Evolutionary conservation across 306 rosid species (phyloP).

Genomic region (Citrullus mucosospermus): DNA sequence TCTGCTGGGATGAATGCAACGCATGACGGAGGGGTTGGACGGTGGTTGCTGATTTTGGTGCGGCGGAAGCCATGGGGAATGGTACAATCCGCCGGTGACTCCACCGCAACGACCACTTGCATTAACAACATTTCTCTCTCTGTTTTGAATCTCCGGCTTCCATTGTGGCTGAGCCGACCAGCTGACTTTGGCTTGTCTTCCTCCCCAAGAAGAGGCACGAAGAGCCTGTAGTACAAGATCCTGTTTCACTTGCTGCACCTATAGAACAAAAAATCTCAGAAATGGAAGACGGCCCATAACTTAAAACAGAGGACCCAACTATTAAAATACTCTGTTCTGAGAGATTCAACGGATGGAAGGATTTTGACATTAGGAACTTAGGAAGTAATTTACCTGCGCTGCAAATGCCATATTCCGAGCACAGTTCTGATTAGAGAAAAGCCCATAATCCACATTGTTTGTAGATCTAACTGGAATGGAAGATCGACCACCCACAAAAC

Average conservation of each 20-base stretch:
- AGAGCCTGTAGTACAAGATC: constrained; percentile 24
- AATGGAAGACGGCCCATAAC: neutral
- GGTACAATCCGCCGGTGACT: constrained; percentile 4
- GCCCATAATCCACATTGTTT: neutral
- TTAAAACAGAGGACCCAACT: neutral
- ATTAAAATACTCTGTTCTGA: neutral
- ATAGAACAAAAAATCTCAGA: neutral
- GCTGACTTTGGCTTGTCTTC: constrained; percentile 20
- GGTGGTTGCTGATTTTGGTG: constrained; percentile 18
- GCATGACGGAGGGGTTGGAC: constrained; percentile 10
- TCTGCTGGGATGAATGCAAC: constrained; percentile 18
- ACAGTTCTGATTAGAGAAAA: constrained; percentile 19
- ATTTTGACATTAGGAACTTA: neutral
- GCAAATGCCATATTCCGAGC: constrained; percentile 7
- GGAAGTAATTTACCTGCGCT: constrained; percentile 15
- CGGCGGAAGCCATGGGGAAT: constrained; percentile 33
- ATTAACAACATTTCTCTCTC: constrained; percentile 16
- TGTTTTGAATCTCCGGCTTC: constrained; percentile 24
- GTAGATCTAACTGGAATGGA: neutral
- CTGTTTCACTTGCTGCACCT: constrained; percentile 22
- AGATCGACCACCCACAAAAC: constrained; percentile 12
- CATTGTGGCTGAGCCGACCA: constrained; percentile 34
- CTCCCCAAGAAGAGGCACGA: constrained; percentile 28
- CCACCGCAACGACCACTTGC: constrained; percentile 21
- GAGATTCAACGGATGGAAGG: neutral